Percentiles rank a stretch among this genome's conserved stretches.
These are phyloP conservation scores for Trichophyton simii DNA, from an alignment of 2,329 filamentous ascomycete species.

Conservation along the genomic window DNA sequence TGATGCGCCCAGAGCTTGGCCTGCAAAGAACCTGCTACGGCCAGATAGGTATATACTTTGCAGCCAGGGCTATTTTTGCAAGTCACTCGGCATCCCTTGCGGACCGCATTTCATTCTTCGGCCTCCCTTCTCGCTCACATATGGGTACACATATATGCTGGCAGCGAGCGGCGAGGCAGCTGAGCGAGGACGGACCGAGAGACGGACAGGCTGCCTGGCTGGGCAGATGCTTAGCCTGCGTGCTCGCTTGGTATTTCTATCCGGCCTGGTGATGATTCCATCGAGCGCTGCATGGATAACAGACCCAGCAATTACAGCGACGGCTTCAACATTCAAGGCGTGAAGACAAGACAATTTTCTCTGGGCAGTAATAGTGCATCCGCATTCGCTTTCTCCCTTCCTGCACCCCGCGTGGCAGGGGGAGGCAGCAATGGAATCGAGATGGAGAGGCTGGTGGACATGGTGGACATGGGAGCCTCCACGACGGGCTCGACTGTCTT, in stretches of 20 bases:
- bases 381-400: background rate
- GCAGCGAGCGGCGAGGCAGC: background rate
- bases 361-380: background rate
- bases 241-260: conserved; percentile 1
- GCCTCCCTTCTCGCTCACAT: background rate
- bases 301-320: no score
- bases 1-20: background rate
- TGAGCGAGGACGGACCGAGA: background rate
- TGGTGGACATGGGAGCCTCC: background rate
- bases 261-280: background rate
- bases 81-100: background rate
- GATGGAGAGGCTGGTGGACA: background rate
- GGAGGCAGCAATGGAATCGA: background rate
- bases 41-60: background rate
- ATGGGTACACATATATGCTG: background rate
- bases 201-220: background rate
- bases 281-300: background rate
- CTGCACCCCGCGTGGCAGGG: background rate
- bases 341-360: background rate
- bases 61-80: background rate
- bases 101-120: background rate
- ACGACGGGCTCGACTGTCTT: background rate
- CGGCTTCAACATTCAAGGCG: background rate
- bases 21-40: background rate
- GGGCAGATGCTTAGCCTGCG: conserved; percentile 1